Base-by-base conservation (phyloP, 352 stramenopile species). In the Globisporangium rhizosaccharum region DNA sequence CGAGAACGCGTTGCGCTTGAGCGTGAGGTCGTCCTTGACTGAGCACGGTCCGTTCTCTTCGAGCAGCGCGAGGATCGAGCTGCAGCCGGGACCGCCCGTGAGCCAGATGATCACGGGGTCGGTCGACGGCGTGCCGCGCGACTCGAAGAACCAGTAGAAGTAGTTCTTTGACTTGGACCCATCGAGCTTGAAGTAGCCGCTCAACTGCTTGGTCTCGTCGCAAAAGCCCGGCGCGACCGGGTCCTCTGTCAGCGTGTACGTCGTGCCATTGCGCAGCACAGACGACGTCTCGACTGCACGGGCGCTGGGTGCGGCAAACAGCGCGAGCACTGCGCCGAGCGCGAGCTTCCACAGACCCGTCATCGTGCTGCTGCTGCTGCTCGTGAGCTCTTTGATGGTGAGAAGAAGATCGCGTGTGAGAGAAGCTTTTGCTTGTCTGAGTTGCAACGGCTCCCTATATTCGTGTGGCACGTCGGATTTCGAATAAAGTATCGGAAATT, bases 91-190 rank as follows among this genome's bases (percentile, higher is more conserved):
- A 0, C 96, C 96, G 20, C 96, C 97, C n/a, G 90, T 99, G 56
- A 99, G 83, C 97, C 97, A 99, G 18, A 99, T 84, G 48, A 99
- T 78, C 39, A 99, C 67, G 0, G 97, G 97, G 65, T 97, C 95
- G 12, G 61, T 94, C n/a, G 68, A 62, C 0, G 92, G 89, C 50
- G 74, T 61, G 8, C 79, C 74, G 44, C 88, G 82, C 28, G 85
- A 95, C 73, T 98, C 94, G 65, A 98, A 98, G 72, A 98, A 96
- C 91, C 94, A 98, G 75, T 96, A 98, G 62, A 99, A 99, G 65
- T 98, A 96, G 69, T 98, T 88, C 74, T 98, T 98, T 47, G 71
- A 84, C 70, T 87, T 82, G 62, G 75, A 87, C 26, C 79, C 77
- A 20, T 73, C 62, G 65, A 95, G 87, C 58, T 90, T 85, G 62